These are phyloP conservation scores for Phalaenopsis hybrid DNA, from an alignment of 116 monocot species.

Conservation along the genomic window DNA sequence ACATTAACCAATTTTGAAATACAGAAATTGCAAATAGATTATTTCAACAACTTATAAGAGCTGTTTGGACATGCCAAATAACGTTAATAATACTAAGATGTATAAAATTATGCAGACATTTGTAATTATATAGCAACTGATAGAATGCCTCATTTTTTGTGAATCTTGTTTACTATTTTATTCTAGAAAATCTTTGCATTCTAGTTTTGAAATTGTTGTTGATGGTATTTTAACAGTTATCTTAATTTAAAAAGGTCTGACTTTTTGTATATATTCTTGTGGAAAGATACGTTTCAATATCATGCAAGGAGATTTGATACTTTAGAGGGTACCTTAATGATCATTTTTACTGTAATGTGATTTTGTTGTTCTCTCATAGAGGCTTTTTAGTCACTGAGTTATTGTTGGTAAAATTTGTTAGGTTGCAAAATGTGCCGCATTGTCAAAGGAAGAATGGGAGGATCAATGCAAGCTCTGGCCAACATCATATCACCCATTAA, in stretches of 20 bases:
- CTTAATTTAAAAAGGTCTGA: neutral
- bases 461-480: constrained; percentile 88
- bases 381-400: neutral
- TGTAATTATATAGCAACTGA: neutral
- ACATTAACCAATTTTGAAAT: no score
- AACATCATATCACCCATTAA: constrained; percentile 80
- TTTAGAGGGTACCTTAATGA: neutral
- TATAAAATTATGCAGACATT: neutral
- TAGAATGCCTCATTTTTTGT: neutral
- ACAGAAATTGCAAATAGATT: no score
- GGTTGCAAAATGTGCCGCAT: constrained; percentile 70
- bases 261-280: neutral
- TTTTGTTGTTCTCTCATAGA: neutral
- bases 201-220: neutral
- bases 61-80: no score
- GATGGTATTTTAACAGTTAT: neutral
- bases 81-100: no score
- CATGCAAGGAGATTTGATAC: neutral
- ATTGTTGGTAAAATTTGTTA: constrained; percentile 16
- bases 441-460: constrained; percentile 89
- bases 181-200: neutral
- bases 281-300: neutral
- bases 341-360: neutral
- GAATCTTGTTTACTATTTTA: neutral
- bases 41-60: no score